Base-by-base conservation (phyloP, 129 eudicot genomes). In the Arctium lappa region DNA sequence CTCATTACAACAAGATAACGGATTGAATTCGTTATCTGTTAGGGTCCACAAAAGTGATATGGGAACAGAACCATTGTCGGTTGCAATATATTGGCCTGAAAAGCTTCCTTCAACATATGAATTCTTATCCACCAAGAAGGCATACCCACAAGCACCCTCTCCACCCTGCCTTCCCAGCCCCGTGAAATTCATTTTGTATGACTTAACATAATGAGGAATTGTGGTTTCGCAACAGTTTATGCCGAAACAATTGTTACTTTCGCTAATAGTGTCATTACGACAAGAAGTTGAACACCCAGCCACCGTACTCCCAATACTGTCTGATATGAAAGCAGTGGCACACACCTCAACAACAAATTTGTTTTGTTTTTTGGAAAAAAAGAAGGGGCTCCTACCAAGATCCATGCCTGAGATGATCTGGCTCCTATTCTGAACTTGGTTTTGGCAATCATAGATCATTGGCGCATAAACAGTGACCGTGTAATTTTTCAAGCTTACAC, bases 361-460 rank as follows among this genome's bases (percentile, higher is more conserved):
- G 27, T 77, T 77, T 0, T 77, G 71, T 18, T 4, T 30, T 0
- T 10, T 18, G 8, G 80, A 77, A 60, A 32, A 76, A 0, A 53
- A 0, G 15, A 53, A 76, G 6, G 80, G 71, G 5, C 81, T 77
- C 12, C 34, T 36, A 77, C 60, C 73, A 62, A 77, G 81, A 27
- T 63, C 38, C 10, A 77, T 2, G 56, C 18, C 31, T 10, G 22
- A 60, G n/a, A n/a, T n/a, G 8, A 38, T 53, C n/a, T 12, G 62
- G 27, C 32, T 33, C 0, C 72, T 37, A 34, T 30, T 60, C 72
- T 30, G 6, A 15, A 62, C 50, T 13, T 22, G 44, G 39, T 60
- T 74, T 16, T 4, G 74, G 32, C 81, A 77, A 77, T 38, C 37
- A 36, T 71, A n/a, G n/a, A 36, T 36, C 50, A 15, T 36, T 69